These are phyloP conservation scores for Pestalotiopsis sp. DNA, from an alignment of 2,329 filamentous ascomycete genomes.

Conservation along the genomic window DNA sequence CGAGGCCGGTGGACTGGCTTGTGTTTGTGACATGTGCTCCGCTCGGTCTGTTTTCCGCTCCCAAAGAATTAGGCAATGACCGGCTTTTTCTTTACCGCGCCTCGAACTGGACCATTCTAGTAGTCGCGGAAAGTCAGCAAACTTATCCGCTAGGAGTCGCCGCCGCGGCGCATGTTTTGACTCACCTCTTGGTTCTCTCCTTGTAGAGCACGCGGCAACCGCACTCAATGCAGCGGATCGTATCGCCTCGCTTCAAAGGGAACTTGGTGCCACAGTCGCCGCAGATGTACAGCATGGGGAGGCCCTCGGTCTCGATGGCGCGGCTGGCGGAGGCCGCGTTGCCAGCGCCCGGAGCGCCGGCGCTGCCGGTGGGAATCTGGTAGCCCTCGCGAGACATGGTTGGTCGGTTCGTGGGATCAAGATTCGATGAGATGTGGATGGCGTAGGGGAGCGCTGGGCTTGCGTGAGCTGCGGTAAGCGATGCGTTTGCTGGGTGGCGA, in stretches of 20 bases:
- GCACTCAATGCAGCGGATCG: slow-evolving; percentile 88
- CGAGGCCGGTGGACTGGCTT: neutral
- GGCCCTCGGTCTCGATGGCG: slow-evolving; percentile 47
- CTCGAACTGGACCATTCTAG: slow-evolving; percentile 97
- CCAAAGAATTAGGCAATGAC: neutral
- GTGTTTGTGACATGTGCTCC: no score
- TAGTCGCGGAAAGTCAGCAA: slow-evolving; percentile 8
- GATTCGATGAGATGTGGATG: neutral
- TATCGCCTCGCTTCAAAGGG: slow-evolving; percentile 73
- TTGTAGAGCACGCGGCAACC: slow-evolving; percentile 96
- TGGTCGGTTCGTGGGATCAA: neutral
- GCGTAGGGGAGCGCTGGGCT: neutral
- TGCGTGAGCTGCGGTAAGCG: neutral
- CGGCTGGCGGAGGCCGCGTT: slow-evolving; percentile 39
- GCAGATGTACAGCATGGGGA: slow-evolving; percentile 71
- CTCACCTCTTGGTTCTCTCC: slow-evolving; percentile 94
- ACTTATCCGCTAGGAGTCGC: neutral
- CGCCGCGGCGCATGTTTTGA: slow-evolving; percentile 18
- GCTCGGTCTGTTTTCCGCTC: neutral
- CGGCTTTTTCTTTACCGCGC: slow-evolving; percentile 64
- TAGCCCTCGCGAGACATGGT: slow-evolving; percentile 75
- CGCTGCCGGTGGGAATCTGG: slow-evolving; percentile 63
- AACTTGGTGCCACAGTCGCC: slow-evolving; percentile 84
- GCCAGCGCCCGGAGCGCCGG: slow-evolving; percentile 43
- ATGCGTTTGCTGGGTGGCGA: neutral